A percentile compares a stretch with the other conserved stretches of the same genome.
Conservation (phyloP, 441 rosid genomes). For the Gossypium davidsonii region DNA sequence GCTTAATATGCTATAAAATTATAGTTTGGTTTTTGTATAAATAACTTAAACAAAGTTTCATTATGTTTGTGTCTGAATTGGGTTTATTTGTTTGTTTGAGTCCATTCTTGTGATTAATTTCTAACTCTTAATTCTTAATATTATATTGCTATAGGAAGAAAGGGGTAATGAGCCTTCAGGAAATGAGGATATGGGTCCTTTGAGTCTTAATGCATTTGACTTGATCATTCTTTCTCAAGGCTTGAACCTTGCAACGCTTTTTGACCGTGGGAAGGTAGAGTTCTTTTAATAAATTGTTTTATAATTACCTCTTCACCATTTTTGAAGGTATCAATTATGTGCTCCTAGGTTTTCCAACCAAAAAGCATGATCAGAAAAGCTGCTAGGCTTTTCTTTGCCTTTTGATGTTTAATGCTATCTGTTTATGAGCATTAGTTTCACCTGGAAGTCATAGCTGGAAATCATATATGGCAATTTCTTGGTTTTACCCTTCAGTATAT, state of each 20-base stretch:
- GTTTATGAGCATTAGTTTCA: background rate
- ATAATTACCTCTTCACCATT: background rate
- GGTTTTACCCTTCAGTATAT: background rate
- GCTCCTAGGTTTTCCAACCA: background rate
- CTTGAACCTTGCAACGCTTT: slow-evolving; percentile 80
- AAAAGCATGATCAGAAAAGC: background rate
- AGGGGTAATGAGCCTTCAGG: slow-evolving; percentile 40
- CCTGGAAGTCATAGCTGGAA: background rate
- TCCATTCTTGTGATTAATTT: background rate
- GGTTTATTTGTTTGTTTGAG: slow-evolving; percentile 6
- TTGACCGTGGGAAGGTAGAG: slow-evolving; percentile 82
- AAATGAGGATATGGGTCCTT: slow-evolving; percentile 59
- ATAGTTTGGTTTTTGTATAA: background rate
- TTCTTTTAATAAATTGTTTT: background rate
- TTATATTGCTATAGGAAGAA: slow-evolving; percentile 41
- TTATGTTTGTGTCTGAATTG: slow-evolving; percentile 2
- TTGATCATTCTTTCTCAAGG: slow-evolving; percentile 87
- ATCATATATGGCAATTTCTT: background rate
- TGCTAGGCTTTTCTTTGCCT: background rate
- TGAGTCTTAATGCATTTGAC: slow-evolving; percentile 90
- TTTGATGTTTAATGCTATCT: background rate
- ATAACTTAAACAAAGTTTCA: background rate
- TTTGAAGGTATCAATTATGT: background rate
- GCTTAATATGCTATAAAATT: background rate
- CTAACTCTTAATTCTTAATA: background rate